phyloP scores from a whole-genome alignment of 2,329 filamentous ascomycete species.

The Lachnellula subtilissima region DNA sequence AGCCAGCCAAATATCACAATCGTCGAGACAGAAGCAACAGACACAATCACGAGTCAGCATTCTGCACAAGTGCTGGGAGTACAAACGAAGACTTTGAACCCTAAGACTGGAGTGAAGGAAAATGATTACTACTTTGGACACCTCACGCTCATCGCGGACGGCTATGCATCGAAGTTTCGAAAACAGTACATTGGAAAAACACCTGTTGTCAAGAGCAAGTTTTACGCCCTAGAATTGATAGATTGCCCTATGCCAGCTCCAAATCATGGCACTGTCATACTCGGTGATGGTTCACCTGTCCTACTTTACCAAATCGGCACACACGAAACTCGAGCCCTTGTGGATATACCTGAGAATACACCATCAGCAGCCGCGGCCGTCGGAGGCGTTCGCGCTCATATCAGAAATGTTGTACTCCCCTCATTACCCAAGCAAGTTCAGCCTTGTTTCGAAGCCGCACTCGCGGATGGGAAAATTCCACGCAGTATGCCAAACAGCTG shows the following conservation, averaged over 20 bases:
- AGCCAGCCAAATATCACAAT: constrained; percentile 79
- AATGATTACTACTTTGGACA: constrained; percentile 81
- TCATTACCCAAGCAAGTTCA: constrained; percentile 67
- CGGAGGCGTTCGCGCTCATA: constrained; percentile 81
- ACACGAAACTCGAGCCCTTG: constrained; percentile 83
- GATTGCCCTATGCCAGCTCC: constrained; percentile 74
- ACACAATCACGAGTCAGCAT: constrained; percentile 65
- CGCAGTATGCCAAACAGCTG: constrained; percentile 92
- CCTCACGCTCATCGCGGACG: constrained; percentile 85
- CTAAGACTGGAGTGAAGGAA: constrained; percentile 49
- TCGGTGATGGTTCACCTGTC: constrained; percentile 71
- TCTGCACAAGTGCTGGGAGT: constrained; percentile 77
- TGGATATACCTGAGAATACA: constrained; percentile 78
- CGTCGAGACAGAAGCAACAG: constrained; percentile 81
- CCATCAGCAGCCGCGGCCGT: constrained; percentile 66
- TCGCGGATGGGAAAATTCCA: constrained; percentile 73
- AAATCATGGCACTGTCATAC: constrained; percentile 80
- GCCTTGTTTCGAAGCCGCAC: constrained; percentile 68
- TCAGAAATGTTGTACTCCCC: constrained; percentile 74
- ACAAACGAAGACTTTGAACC: constrained; percentile 61
- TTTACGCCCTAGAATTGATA: constrained; percentile 89
- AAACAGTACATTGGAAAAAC: constrained; percentile 65
- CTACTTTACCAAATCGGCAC: constrained; percentile 96
- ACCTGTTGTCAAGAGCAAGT: constrained; percentile 75
- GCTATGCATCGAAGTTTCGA: constrained; percentile 88